Conservation (phyloP, 2,329 filamentous ascomycete species). For the Fusarium xyrophilum region DNA sequence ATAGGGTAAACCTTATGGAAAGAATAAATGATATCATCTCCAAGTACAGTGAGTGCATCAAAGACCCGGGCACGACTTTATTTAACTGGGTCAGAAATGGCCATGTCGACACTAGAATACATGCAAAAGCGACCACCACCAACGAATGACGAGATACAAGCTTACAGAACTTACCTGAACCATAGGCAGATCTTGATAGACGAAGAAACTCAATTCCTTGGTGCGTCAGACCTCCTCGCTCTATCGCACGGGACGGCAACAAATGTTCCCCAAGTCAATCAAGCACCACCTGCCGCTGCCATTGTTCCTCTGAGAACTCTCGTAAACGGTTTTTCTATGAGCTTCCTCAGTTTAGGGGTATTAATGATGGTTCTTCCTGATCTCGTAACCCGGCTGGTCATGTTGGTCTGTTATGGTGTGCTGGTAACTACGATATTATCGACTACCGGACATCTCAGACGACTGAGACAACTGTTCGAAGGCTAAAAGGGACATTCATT, state of each 20-base stretch:
- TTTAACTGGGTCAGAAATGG: slow-evolving; percentile 55
- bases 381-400: slow-evolving; percentile 20
- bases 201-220: slow-evolving; percentile 66
- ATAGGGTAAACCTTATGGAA: slow-evolving; percentile 3
- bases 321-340: slow-evolving; percentile 24
- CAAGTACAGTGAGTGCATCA: slow-evolving; percentile 17
- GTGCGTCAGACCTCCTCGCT: slow-evolving; percentile 39
- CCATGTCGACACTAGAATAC: slow-evolving; percentile 64
- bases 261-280: slow-evolving; percentile 2
- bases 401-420: slow-evolving; percentile 23
- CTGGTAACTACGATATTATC: slow-evolving; percentile 20
- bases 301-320: slow-evolving; percentile 17
- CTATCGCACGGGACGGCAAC: slow-evolving; percentile 3
- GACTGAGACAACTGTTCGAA: slow-evolving; percentile 22
- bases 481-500: neutral
- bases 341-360: slow-evolving; percentile 22
- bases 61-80: no score
- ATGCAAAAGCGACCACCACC: slow-evolving; percentile 57
- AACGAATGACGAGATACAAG: slow-evolving; percentile 56
- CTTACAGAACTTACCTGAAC: slow-evolving; percentile 62
- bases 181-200: slow-evolving; percentile 60
- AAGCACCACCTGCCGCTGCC: neutral
- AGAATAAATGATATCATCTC: slow-evolving; percentile 2
- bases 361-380: slow-evolving; percentile 25
- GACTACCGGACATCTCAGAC: slow-evolving; percentile 19